Percentiles rank a stretch among this genome's conserved stretches.
These are phyloP conservation scores for Pseudonectria buxi DNA, from an alignment of 2,329 filamentous ascomycete genomes.

Conservation along the genomic window DNA sequence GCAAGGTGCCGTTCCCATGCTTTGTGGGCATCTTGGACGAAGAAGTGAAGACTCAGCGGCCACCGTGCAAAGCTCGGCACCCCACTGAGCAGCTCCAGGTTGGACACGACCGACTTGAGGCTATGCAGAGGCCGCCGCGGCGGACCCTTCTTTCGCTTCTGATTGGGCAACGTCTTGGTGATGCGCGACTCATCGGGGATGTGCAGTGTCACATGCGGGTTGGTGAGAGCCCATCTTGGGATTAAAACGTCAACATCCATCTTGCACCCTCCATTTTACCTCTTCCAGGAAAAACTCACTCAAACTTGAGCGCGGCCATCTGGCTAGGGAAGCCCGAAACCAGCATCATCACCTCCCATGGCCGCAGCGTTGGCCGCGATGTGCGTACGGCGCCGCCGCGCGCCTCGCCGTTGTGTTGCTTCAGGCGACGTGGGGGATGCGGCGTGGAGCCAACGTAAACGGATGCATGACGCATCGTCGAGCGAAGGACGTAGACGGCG, in stretches of 20 bases:
- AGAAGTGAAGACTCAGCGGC: slow-evolving; percentile 79
- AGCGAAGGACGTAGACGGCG: slow-evolving; percentile 86
- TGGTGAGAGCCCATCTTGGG: slow-evolving; percentile 84
- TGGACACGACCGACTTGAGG: slow-evolving; percentile 64
- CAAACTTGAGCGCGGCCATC: slow-evolving; percentile 86
- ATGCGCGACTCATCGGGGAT: slow-evolving; percentile 61
- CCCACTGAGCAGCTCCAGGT: slow-evolving; percentile 72
- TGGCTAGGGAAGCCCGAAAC: slow-evolving; percentile 85
- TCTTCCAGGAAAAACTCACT: slow-evolving; percentile 48
- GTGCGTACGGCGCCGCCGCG: slow-evolving; percentile 80
- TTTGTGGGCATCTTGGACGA: slow-evolving; percentile 59
- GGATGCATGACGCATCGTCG: slow-evolving; percentile 62
- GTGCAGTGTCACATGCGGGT: slow-evolving; percentile 74
- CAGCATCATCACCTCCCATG: slow-evolving; percentile 86
- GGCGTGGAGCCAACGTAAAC: slow-evolving; percentile 92
- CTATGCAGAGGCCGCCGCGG: slow-evolving; percentile 52
- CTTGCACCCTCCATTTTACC: neutral
- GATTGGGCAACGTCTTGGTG: slow-evolving; percentile 38
- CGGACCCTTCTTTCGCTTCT: slow-evolving; percentile 43
- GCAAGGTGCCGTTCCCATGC: slow-evolving; percentile 59
- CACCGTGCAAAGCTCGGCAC: slow-evolving; percentile 74
- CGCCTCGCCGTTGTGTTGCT: slow-evolving; percentile 82
- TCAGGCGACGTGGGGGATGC: slow-evolving; percentile 74
- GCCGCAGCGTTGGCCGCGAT: slow-evolving; percentile 58
- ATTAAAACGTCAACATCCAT: slow-evolving; percentile 3